Evolutionary conservation across 192 early-diverging fungal species (phyloP).

Genomic region (Rhizophagus prolifer): DNA sequence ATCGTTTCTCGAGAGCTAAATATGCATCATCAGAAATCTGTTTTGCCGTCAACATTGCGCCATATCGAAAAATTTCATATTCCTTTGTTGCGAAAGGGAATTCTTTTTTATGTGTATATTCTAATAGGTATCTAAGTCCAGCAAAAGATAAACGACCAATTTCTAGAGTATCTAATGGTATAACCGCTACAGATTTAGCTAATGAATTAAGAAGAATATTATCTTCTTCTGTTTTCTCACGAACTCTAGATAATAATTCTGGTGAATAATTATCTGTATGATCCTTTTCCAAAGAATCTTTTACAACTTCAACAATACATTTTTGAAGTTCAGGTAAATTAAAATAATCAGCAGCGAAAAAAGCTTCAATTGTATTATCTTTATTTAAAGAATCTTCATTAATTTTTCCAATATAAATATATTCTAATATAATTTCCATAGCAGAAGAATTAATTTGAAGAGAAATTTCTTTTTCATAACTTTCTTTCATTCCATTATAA

Average conservation of each 20-base stretch:
- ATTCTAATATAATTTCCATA: background rate
- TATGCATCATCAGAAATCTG: background rate
- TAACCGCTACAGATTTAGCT: background rate
- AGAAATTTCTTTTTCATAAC: background rate
- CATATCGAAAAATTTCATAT: background rate
- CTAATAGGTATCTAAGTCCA: background rate
- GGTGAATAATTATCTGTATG: background rate
- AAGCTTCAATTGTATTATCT: background rate
- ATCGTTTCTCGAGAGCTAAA: background rate
- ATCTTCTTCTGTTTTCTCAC: background rate
- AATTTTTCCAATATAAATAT: background rate
- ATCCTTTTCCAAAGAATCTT: background rate
- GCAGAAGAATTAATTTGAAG: background rate
- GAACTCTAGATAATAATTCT: background rate
- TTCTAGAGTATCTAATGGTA: background rate
- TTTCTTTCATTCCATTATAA: slow-evolving; percentile 23
- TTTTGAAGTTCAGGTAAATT: background rate
- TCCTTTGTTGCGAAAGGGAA: background rate
- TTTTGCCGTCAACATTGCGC: background rate
- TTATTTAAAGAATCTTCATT: background rate
- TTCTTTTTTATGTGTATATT: background rate
- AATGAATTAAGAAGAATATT: slow-evolving; percentile 4
- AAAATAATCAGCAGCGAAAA: background rate
- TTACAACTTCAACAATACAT: background rate
- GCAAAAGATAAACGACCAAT: background rate